Evolutionary conservation across 2,329 filamentous ascomycete species (phyloP), one percentile per base, ranked within the genome.

Genomic region (Nannizziopsis arthrosporioides): DNA sequence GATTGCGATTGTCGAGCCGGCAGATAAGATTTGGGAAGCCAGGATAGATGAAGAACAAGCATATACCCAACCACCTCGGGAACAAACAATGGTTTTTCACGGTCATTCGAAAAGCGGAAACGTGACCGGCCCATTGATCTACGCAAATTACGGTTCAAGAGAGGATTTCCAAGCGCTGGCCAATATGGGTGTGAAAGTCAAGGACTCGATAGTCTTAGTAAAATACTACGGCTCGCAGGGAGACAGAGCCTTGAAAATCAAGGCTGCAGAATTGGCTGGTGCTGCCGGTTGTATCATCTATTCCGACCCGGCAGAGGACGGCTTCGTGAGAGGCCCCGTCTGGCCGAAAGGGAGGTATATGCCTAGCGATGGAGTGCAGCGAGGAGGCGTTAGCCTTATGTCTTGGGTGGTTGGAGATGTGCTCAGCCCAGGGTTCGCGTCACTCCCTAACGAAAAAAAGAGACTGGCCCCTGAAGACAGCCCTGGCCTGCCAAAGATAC

Each of bases 261-360:
- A 90, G 67, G 85, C 85, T 8, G 92, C 92, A 1, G 85, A 95
- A 65, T 64, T 86, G 57, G 85, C 84, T 11, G 92, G 92, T 1
- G 92, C 88, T 54, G 80, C 75, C 1, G 92, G 90, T 11, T 93
- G 87, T 58, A 77, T 98, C 48, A 85, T 94, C 50, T 98, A 95
- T 69, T 94, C 83, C 44, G 92, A 96, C 61, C 90, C 90, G 0
- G 74, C 76, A 1, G 84, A 95, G 44, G 84, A 94, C 61, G 88
- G 88, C 1, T 92, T 89, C 58, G 65, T 77, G 22, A 77, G 78
- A 55, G 89, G 88, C 3, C 72, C 80, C 0, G 73, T 78, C 0
- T 88, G 82, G 55, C 89, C 90, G 0, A 72, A 84, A 18, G 89
- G 88, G 32, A 78, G 80, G 18, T 93, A 75, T 65, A 83, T 90